These are phyloP conservation scores for Phialocephala sp. DNA, from an alignment of 2,329 filamentous ascomycete genomes.

Conservation along the genomic window DNA sequence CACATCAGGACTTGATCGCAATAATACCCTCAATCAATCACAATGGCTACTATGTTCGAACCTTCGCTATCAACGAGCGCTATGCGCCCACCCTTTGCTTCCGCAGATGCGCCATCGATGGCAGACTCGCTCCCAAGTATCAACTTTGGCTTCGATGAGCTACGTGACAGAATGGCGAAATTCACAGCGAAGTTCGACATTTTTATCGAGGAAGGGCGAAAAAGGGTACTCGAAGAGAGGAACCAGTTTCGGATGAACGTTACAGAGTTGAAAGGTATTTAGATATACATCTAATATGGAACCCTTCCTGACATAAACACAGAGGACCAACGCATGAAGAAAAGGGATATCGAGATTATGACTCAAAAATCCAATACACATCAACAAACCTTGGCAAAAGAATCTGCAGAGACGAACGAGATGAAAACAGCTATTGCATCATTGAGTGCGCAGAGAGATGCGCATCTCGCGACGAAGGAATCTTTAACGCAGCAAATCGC, in stretches of 20 bases:
- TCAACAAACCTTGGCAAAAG: slow-evolving; percentile 76
- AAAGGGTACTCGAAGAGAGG: slow-evolving; percentile 87
- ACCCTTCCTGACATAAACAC: slow-evolving; percentile 29
- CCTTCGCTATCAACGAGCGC: slow-evolving; percentile 70
- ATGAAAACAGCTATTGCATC: slow-evolving; percentile 69
- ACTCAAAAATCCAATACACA: slow-evolving; percentile 73
- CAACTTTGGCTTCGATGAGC: slow-evolving; percentile 94
- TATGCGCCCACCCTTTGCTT: slow-evolving; percentile 52
- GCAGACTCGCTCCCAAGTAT: slow-evolving; percentile 83
- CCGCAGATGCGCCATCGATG: slow-evolving; percentile 67
- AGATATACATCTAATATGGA: slow-evolving; percentile 6
- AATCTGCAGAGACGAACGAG: slow-evolving; percentile 77
- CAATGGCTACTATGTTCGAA: slow-evolving; percentile 70
- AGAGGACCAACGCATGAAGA: slow-evolving; percentile 94
- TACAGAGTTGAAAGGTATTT: slow-evolving; percentile 84
- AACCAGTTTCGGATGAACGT: slow-evolving; percentile 93
- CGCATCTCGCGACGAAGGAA: slow-evolving; percentile 62
- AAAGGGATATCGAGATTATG: slow-evolving; percentile 84
- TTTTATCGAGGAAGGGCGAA: slow-evolving; percentile 90
- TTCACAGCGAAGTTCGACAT: slow-evolving; percentile 91
- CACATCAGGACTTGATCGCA: slow-evolving; percentile 9
- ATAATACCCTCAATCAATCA: background rate
- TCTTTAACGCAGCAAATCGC: slow-evolving; percentile 65
- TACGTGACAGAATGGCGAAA: slow-evolving; percentile 92
- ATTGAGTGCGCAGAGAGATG: slow-evolving; percentile 64